A percentile compares a stretch with the other conserved stretches of the same genome.
Evolutionary conservation across 768 basidiomycete species (phyloP).

Genomic region (Cystobasidium onofrii): DNA sequence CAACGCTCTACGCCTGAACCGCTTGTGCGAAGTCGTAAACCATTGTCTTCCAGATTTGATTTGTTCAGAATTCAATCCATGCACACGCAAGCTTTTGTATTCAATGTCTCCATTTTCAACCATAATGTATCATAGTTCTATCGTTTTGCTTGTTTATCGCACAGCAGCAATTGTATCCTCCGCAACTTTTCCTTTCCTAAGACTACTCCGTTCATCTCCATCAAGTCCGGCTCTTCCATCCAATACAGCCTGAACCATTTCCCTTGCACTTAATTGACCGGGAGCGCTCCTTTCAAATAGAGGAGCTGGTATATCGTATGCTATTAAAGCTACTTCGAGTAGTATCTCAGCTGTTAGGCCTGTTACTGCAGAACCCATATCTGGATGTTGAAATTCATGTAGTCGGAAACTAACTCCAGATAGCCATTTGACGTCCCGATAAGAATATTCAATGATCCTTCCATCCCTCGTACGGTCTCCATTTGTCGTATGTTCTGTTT

Average conservation of each 20-base stretch:
- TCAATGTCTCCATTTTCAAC: not conserved
- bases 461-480: not conserved
- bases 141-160: not conserved
- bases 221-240: constrained; percentile 17
- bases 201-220: constrained; percentile 16
- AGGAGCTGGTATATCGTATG: not conserved
- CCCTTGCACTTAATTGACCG: constrained; percentile 1
- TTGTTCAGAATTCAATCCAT: too few relatives aligned
- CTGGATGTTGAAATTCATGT: constrained; percentile 32
- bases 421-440: constrained; percentile 22
- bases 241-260: constrained; percentile 26
- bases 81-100: too few relatives aligned
- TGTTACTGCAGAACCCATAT: constrained; percentile 31
- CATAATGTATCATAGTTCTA: not conserved
- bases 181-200: not conserved
- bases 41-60: too few relatives aligned
- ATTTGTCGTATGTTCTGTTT: not conserved
- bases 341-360: constrained; percentile 41
- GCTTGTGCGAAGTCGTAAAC: too few relatives aligned
- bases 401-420: constrained; percentile 33
- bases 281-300: not conserved
- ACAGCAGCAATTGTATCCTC: constrained; percentile 17
- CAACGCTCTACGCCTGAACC: too few relatives aligned
- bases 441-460: constrained; percentile 4
- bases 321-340: constrained; percentile 5